phyloP scores from a whole-genome alignment of 2,329 filamentous ascomycete genomes.

The Arthrobotrys sinensis region DNA sequence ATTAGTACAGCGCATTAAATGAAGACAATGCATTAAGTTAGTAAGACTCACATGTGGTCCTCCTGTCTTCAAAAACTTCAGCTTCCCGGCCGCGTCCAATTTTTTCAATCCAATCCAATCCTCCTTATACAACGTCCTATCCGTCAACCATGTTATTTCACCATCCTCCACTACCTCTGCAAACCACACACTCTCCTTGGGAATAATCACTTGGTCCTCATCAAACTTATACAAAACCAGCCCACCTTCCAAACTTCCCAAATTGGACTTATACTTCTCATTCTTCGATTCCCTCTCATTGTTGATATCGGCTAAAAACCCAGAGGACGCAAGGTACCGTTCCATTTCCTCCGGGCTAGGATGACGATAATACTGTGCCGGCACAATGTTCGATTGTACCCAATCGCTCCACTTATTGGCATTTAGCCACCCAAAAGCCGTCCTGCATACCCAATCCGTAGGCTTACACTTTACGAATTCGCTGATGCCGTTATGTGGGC shows the following conservation, averaged over 20 bases:
- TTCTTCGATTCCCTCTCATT: conserved; percentile 88
- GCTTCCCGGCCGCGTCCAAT: conserved; percentile 82
- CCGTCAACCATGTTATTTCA: conserved; percentile 77
- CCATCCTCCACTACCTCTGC: conserved; percentile 79
- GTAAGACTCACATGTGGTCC: conserved; percentile 82
- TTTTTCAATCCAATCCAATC: conserved; percentile 91
- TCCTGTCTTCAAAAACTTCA: conserved; percentile 80
- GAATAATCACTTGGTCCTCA: conserved; percentile 86
- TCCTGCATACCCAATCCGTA: conserved; percentile 84
- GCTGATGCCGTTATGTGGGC: conserved; percentile 91
- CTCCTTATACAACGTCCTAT: conserved; percentile 83
- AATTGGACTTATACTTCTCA: conserved; percentile 78
- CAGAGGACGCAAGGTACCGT: conserved; percentile 83
- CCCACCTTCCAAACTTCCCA: conserved; percentile 77
- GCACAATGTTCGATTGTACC: conserved; percentile 85
- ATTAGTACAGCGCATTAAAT: conserved; percentile 6
- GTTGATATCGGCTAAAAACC: conserved; percentile 95
- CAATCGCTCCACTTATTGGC: conserved; percentile 84
- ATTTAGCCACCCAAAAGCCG: conserved; percentile 82
- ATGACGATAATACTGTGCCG: conserved; percentile 94
- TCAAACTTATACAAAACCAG: conserved; percentile 93
- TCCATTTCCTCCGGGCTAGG: conserved; percentile 74
- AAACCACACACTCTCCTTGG: conserved; percentile 93
- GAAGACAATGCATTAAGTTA: background rate
- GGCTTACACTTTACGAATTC: conserved; percentile 81